These are phyloP conservation scores for Rhizopus delemar DNA, from an alignment of 371 early-diverging fungal species.

Conservation along the genomic window DNA sequence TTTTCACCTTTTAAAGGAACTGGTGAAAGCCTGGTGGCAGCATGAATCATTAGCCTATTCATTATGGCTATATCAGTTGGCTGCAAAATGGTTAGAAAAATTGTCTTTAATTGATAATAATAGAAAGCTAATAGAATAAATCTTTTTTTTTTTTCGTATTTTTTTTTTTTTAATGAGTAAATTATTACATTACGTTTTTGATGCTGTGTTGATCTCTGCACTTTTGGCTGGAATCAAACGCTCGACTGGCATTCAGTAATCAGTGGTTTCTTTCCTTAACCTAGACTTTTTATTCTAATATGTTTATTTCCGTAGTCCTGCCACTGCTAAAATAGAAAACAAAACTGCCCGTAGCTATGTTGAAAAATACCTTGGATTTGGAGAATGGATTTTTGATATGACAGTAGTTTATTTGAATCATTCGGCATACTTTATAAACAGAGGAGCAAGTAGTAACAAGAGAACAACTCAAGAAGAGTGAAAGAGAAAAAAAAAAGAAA, in stretches of 20 bases:
- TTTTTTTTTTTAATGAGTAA: conserved; percentile 40
- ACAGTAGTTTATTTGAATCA: conserved; percentile 55
- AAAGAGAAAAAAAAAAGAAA: too few species aligned
- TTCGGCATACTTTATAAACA: conserved; percentile 65
- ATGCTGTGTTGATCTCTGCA: conserved; percentile 72
- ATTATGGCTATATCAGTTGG: conserved; percentile 40
- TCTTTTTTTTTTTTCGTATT: background rate
- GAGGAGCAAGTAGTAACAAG: conserved; percentile 8
- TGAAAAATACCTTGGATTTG: conserved; percentile 64
- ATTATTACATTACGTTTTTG: conserved; percentile 66
- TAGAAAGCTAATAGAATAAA: conserved; percentile 1
- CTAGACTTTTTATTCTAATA: background rate
- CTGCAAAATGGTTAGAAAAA: conserved; percentile 9
- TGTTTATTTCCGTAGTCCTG: conserved; percentile 38
- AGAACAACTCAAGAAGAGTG: background rate
- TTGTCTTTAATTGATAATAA: conserved; percentile 1
- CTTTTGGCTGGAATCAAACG: conserved; percentile 78
- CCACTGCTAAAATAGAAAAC: conserved; percentile 58
- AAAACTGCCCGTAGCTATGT: conserved; percentile 54
- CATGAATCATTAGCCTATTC: conserved; percentile 34
- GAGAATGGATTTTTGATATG: conserved; percentile 70
- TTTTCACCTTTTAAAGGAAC: conserved; percentile 28
- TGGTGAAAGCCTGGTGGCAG: conserved; percentile 47
- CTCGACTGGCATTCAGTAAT: conserved; percentile 67
- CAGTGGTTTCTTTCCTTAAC: background rate